Evolutionary conservation across 169 alveolate species (phyloP).

Genomic region (Cryptosporidium bovis): DNA sequence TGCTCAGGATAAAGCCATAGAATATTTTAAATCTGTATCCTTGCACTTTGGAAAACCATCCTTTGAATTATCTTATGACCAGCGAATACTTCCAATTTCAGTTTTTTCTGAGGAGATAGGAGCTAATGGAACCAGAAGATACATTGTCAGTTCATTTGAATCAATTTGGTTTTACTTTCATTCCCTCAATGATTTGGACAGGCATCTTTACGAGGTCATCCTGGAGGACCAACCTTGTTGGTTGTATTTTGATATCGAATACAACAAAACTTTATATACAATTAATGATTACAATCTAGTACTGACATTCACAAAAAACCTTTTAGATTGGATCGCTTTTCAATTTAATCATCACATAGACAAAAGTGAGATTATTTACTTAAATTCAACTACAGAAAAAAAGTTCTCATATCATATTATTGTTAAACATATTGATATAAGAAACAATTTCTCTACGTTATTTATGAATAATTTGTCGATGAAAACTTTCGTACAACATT

Average conservation of each 20-base stretch:
- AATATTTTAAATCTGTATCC: slow-evolving; percentile 16
- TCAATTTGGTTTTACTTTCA: slow-evolving; percentile 31
- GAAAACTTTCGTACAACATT: slow-evolving; percentile 31
- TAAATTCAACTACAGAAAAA: slow-evolving; percentile 47
- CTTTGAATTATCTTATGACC: not conserved
- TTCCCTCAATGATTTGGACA: slow-evolving; percentile 8
- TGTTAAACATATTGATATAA: slow-evolving; percentile 42
- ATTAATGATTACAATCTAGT: slow-evolving; percentile 39
- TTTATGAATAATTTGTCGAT: slow-evolving; percentile 36
- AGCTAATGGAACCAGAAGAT: slow-evolving; percentile 37
- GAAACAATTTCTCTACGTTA: slow-evolving; percentile 39
- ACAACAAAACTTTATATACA: slow-evolving; percentile 20
- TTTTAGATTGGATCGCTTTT: slow-evolving; percentile 15
- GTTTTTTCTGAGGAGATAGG: slow-evolving; percentile 50
- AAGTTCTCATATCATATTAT: slow-evolving; percentile 76
- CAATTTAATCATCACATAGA: slow-evolving; percentile 8
- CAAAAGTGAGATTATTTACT: slow-evolving; percentile 54
- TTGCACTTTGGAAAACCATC: slow-evolving; percentile 15
- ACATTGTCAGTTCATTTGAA: slow-evolving; percentile 69
- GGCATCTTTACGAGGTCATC: slow-evolving; percentile 75
- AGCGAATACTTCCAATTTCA: slow-evolving; percentile 30
- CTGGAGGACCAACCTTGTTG: slow-evolving; percentile 72
- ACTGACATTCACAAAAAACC: not conserved
- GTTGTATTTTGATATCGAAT: slow-evolving; percentile 77
- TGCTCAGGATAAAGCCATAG: slow-evolving; percentile 44